Conservation (phyloP, 2,329 filamentous ascomycete species). For the Elsinoe arachidis region DNA sequence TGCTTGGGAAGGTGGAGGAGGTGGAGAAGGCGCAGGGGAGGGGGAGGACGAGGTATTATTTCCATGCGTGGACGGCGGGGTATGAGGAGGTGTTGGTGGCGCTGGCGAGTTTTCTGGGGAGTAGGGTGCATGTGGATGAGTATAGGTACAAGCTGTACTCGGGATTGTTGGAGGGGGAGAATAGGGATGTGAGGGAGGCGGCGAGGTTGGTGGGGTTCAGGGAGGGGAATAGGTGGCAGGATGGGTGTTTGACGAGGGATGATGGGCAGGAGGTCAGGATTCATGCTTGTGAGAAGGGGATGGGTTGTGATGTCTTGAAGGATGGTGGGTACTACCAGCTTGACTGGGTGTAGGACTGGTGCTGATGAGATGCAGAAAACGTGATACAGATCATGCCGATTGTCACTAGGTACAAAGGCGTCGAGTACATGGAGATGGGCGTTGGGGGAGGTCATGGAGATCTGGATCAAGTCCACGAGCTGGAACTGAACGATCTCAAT, state of each 20-base stretch:
- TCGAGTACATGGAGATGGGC: constrained; percentile 62
- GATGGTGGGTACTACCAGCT: constrained; percentile 26
- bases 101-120: constrained; percentile 59
- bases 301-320: constrained; percentile 47
- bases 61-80: constrained; percentile 84
- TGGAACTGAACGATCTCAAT: constrained; percentile 47
- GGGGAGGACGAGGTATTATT: constrained; percentile 51
- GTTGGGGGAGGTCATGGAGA: constrained; percentile 73
- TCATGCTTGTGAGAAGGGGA: constrained; percentile 78
- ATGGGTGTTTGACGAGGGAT: constrained; percentile 60
- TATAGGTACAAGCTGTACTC: constrained; percentile 70
- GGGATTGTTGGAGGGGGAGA: constrained; percentile 41
- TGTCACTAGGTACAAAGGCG: constrained; percentile 54
- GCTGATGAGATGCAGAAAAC: constrained; percentile 30
- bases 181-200: constrained; percentile 48
- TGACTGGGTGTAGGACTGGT: not conserved
- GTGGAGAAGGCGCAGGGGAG: constrained; percentile 42
- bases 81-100: constrained; percentile 91
- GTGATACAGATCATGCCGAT: constrained; percentile 74
- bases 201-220: constrained; percentile 63
- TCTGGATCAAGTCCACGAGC: constrained; percentile 56
- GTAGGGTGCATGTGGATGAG: constrained; percentile 69
- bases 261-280: constrained; percentile 52
- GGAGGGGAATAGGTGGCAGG: constrained; percentile 60
- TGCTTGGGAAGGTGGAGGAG: constrained; percentile 54